phyloP scores from a whole-genome alignment of 257 asterid species.

The Lycium ferocissimum region DNA sequence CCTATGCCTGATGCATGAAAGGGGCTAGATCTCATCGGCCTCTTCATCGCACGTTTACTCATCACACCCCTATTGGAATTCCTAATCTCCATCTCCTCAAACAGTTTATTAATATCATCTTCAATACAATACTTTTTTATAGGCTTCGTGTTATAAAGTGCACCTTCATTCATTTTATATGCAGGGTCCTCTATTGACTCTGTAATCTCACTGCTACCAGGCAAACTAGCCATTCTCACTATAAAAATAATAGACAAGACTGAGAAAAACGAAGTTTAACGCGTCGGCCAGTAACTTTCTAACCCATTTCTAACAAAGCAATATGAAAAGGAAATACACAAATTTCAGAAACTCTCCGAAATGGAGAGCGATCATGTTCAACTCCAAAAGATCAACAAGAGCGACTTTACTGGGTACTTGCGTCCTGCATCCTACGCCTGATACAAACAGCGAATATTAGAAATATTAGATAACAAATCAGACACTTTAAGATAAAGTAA shows the following conservation, averaged over 20 bases:
- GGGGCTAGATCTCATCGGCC: slow-evolving; percentile 68
- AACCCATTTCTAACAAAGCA: slow-evolving; percentile 48
- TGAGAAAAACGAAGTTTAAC: background rate
- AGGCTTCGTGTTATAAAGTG: slow-evolving; percentile 37
- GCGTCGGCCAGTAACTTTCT: slow-evolving; percentile 31
- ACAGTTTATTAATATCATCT: slow-evolving; percentile 78
- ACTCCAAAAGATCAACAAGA: slow-evolving; percentile 26
- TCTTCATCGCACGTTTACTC: slow-evolving; percentile 77
- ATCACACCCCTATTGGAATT: slow-evolving; percentile 42
- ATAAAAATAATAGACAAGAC: slow-evolving; percentile 22
- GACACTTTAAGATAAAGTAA: background rate
- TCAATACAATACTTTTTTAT: slow-evolving; percentile 48
- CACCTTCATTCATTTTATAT: slow-evolving; percentile 31
- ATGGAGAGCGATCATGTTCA: slow-evolving; percentile 33
- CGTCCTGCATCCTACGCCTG: slow-evolving; percentile 24
- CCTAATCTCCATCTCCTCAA: slow-evolving; percentile 69
- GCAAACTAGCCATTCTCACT: slow-evolving; percentile 43
- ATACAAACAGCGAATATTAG: slow-evolving; percentile 34
- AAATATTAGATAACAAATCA: background rate
- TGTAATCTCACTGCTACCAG: slow-evolving; percentile 62
- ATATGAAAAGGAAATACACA: slow-evolving; percentile 29
- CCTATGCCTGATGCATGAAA: slow-evolving; percentile 69
- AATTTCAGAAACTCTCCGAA: slow-evolving; percentile 27
- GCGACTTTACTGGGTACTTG: background rate
- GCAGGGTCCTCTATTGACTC: slow-evolving; percentile 53